Percentiles rank a stretch among this genome's conserved stretches.
Evolutionary conservation across 305 asterid species (phyloP).

Genomic region (Plantago coronopus): DNA sequence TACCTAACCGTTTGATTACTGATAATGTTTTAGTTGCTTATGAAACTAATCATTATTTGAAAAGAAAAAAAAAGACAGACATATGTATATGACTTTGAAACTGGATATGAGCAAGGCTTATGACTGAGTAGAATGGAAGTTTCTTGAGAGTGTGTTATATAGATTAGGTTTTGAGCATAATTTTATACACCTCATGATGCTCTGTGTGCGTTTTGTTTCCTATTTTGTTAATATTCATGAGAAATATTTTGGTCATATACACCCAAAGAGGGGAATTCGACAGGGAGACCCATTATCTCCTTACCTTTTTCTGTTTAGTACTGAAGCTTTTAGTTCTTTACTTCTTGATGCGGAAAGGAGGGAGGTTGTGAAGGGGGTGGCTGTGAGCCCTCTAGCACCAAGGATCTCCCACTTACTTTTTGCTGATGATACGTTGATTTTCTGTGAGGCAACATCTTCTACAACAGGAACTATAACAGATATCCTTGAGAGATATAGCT

Average conservation of each 20-base stretch:
- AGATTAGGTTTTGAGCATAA: not conserved
- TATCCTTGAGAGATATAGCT: not conserved
- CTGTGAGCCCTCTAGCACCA: not conserved
- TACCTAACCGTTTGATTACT: not conserved
- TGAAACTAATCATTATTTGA: not conserved
- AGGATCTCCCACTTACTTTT: not conserved
- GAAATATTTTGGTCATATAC: not conserved
- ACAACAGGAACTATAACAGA: not conserved
- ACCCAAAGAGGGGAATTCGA: not conserved
- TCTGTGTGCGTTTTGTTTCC: not conserved
- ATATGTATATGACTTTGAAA: not conserved
- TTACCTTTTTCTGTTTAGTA: not conserved
- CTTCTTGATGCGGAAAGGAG: not conserved
- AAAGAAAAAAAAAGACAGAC: not conserved
- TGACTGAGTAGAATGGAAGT: not conserved
- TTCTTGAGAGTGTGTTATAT: not conserved
- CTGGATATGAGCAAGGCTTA: not conserved
- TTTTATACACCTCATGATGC: not conserved
- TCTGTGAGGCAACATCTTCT: not conserved
- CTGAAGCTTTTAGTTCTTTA: not conserved
- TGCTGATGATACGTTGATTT: not conserved
- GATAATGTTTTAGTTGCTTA: not conserved
- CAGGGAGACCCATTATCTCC: constrained; percentile 1
- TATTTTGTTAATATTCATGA: not conserved
- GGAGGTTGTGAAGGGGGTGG: not conserved